Percentiles rank a stretch among this genome's conserved stretches.
These are phyloP conservation scores for Aspergillus sp. DNA, from an alignment of 2,329 filamentous ascomycete species.

Conservation along the genomic window DNA sequence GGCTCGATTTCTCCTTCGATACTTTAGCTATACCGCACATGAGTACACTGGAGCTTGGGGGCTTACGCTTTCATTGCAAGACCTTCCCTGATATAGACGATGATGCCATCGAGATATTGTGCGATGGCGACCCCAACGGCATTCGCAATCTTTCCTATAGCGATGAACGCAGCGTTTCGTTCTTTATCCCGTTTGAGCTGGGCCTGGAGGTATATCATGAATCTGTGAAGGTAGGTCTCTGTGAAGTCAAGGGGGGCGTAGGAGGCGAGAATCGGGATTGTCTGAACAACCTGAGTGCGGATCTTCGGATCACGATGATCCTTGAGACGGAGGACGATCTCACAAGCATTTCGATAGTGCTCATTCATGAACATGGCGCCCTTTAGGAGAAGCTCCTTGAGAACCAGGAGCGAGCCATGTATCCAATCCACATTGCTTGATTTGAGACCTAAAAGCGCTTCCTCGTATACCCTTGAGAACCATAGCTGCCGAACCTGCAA, in stretches of 20 bases:
- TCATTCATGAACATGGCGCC: constrained; percentile 99
- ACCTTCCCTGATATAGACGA: constrained; percentile 90
- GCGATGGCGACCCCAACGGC: constrained; percentile 94
- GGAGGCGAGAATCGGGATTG: constrained; percentile 89
- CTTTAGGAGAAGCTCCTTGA: constrained; percentile 90
- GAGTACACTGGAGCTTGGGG: constrained; percentile 4
- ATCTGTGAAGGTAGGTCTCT: constrained; percentile 83
- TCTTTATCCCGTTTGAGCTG: constrained; percentile 96
- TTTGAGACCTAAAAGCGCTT: constrained; percentile 77
- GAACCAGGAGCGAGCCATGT: constrained; percentile 88
- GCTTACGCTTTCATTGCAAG: constrained; percentile 73
- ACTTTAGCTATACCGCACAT: constrained; percentile 30
- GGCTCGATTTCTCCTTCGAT: constrained; percentile 56
- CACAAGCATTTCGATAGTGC: constrained; percentile 86
- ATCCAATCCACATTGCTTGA: constrained; percentile 81
- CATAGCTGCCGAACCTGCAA: constrained; percentile 81
- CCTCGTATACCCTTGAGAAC: constrained; percentile 88
- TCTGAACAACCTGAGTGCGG: constrained; percentile 81
- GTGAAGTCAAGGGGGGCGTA: constrained; percentile 92
- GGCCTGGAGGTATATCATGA: constrained; percentile 93
- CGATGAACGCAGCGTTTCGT: constrained; percentile 88
- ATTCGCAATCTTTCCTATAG: constrained; percentile 94
- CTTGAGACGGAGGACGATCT: constrained; percentile 88
- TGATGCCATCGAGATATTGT: constrained; percentile 89
- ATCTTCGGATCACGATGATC: constrained; percentile 89